Base-by-base conservation (phyloP, 1,139 yeast species). In the Wickerhamomyces sp. region DNA sequence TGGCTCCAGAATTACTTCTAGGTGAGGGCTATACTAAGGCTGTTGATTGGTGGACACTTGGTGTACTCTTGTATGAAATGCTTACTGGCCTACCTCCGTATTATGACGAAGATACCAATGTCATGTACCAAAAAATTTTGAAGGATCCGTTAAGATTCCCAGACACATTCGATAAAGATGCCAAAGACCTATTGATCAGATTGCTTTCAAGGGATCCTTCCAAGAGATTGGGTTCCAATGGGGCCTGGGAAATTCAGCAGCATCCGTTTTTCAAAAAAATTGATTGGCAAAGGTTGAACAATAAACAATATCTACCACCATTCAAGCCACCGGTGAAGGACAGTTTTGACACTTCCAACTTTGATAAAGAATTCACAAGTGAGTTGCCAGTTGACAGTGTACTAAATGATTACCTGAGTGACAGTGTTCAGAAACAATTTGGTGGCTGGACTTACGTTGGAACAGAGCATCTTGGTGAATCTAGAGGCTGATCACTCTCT, bases 371-470 rank as follows among this genome's bases (percentile, higher is more conserved):
- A 56, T 91, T 91, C 57, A 91, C 98, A 9, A 81, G 72, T 52
- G 97, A 91, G 53, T 79, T 83, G 50, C 97, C 98, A 5, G 84
- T 88, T 49, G 98, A 91, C 58, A 84, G 95, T 40, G 97, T 91
- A 11, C 96, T 89, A 18, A 95, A 89, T 57, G 95, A 88, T 55
- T 85, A 75, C 49, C 73, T 78, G 61, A 85, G 87, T 58, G 95
- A 85, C 52, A 78, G 89, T 47, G 95, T 91, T 16, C 98, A 91
- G 60, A 81, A 84, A 56, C 97, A 91, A 62, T 91, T 91, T 68
- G 97, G 96, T 32, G 97, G 98, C 5, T 91, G 98, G 98, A 89
- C 96, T 2, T 89, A 88, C 59, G 87, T 86, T 37, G 96, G 91
- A 6, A 60, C 58, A 11, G 68, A 64, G 40, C 68, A 62, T 39